Conservation (phyloP, 1,284 basidiomycete species). For the Heterobasidion parviporum region DNA sequence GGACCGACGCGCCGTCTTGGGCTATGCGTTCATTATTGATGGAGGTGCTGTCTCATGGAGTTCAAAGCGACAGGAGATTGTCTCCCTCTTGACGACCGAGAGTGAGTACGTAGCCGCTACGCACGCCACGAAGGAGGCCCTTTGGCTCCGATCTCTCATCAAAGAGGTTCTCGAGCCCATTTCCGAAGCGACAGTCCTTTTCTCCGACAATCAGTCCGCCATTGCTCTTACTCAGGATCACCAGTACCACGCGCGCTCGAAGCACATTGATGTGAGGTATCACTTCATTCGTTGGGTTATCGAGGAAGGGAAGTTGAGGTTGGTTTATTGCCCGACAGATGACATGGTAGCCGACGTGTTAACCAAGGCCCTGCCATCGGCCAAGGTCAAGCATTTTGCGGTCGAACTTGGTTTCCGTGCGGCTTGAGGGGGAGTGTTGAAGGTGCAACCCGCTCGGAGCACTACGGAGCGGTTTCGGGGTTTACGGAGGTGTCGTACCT, state of each 20-base stretch:
- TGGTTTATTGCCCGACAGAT: not conserved
- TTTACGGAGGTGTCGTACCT: no score
- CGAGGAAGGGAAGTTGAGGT: not conserved
- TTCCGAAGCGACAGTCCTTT: not conserved
- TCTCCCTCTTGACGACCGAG: slow-evolving; percentile 18
- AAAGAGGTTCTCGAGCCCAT: slow-evolving; percentile 2
- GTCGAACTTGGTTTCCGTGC: no score
- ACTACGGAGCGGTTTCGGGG: no score
- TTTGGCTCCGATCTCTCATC: slow-evolving; percentile 15
- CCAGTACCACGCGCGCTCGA: slow-evolving; percentile 1
- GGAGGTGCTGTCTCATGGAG: slow-evolving; percentile 14
- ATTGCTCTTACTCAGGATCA: not conserved
- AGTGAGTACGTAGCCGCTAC: slow-evolving; percentile 20
- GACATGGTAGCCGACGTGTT: not conserved
- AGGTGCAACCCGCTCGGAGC: no score
- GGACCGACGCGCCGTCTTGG: no score
- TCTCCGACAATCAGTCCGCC: not conserved
- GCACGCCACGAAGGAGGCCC: slow-evolving; percentile 12
- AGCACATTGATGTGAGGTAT: slow-evolving; percentile 2
- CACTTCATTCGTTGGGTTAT: slow-evolving; percentile 1
- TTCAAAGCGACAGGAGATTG: slow-evolving; percentile 15
- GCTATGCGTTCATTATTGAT: slow-evolving; percentile 12
- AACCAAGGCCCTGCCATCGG: not conserved
- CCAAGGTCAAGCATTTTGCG: not conserved
- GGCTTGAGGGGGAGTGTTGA: no score